Base-by-base conservation (phyloP, 768 basidiomycete species). In the Kockovaella imperatae region DNA sequence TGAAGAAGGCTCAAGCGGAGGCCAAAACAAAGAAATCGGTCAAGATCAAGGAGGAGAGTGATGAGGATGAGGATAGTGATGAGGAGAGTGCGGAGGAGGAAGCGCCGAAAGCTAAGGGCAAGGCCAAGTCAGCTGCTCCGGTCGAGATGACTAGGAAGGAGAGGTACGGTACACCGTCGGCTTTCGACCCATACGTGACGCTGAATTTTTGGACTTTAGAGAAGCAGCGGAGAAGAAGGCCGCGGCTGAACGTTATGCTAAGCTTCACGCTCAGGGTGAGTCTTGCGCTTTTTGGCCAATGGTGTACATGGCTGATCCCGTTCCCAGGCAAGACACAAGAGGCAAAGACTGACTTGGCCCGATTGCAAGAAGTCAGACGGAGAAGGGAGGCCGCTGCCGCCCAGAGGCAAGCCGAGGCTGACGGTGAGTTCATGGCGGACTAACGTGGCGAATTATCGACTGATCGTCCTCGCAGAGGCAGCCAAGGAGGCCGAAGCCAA, bases 191-290 rank as follows among this genome's bases (percentile, higher is more conserved):
- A 28, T 49, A 29, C 14, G 13, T n/a, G 20, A 47, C 14, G 80
- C 85, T 81, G 52, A 47, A n/a, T 59, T 10, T 38, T 73, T 42
- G 15, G 45, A 24, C 2, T 39, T 47, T 53, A 90, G 90, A 56
- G 91, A 95, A 66, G 83, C 82, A 64, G 89, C 90, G 67, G 88
- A 91, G 72, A 90, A 89, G 75, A 78, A 84, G 60, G 88, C 89
- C 1, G 86, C 88, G 1, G 80, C 86, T 65, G 87, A 88, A 23
- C 75, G 78, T 21, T 93, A 93, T 69, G 83, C 83, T 82, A 87
- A 91, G 79, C 84, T 86, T n/a, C 71, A 73, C 48, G 71, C 71
- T 13, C 62, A 60, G 41, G 69, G 69, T 68, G 15, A 49, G 66
- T 50, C 49, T 8, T 8, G 26, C 5, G 30, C 11, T 34, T 21